phyloP scores from a whole-genome alignment of 192 early-diverging fungal species.

The Kappamyces sp. region DNA sequence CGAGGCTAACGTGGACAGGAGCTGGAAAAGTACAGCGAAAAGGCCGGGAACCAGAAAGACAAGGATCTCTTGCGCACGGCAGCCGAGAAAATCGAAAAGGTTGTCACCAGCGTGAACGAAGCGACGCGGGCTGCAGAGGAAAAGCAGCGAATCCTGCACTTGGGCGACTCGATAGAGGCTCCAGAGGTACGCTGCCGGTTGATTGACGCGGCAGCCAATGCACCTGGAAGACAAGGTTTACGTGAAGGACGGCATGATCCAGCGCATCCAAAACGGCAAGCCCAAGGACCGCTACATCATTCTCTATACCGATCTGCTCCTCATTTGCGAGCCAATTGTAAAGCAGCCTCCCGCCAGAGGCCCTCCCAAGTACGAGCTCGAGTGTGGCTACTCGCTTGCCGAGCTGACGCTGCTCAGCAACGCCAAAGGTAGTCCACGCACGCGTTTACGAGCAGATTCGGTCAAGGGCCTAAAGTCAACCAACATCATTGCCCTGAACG shows the following conservation, averaged over 20 bases:
- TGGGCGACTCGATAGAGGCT: conserved; percentile 40
- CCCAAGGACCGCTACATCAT: conserved; percentile 41
- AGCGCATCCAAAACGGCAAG: conserved; percentile 28
- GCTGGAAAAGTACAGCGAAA: conserved; percentile 45
- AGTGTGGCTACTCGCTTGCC: conserved; percentile 26
- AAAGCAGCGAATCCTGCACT: conserved; percentile 30
- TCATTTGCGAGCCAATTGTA: conserved; percentile 39
- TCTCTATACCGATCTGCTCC: conserved; percentile 40
- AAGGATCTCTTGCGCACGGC: conserved; percentile 34
- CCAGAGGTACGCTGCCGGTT: conserved; percentile 19
- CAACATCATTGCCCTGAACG: conserved; percentile 9
- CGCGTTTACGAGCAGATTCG: conserved; percentile 1
- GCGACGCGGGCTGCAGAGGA: conserved; percentile 44
- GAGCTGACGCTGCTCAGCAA: conserved; percentile 18
- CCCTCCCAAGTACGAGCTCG: conserved; percentile 26
- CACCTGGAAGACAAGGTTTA: conserved; percentile 38
- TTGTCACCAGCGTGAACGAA: conserved; percentile 49
- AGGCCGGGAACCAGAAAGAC: conserved; percentile 37
- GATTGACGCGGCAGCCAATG: conserved; percentile 25
- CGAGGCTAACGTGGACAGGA: conserved; percentile 4
- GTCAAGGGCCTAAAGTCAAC: conserved; percentile 11
- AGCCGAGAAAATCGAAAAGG: conserved; percentile 46
- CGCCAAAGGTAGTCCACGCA: conserved; percentile 5
- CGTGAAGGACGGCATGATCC: conserved; percentile 37
- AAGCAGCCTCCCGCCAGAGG: conserved; percentile 11